Evolutionary conservation across 768 basidiomycete genomes (phyloP), one percentile per base, ranked within the genome.

Genomic region (Brasilioporus rufonigricans): DNA sequence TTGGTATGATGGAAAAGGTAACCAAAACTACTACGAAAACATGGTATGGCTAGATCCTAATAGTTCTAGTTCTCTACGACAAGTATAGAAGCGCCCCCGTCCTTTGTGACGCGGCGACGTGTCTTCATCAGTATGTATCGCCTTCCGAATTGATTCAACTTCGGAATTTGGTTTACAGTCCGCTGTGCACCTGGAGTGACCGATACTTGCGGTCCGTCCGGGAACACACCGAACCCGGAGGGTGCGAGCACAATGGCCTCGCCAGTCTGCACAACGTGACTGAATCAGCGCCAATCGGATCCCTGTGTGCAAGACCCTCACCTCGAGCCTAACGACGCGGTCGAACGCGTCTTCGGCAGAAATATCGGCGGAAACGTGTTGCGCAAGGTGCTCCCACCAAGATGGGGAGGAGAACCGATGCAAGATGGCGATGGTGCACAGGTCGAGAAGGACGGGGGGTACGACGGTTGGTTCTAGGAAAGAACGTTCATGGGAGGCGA

Each of bases 371-470:
- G 85, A 82, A 5, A 89, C 84, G 60, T 89, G 87, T 19, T 83
- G 80, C 1, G 78, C 73, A 1, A 90, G 64, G 59, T 89, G 86
- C 0, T 83, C 77, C 83, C 86, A 87, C 88, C 88, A 89, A 2
- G 84, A 76, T 0, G 85, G 85, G 0, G 89, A 89, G 0, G 87
- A 87, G 65, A 90, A 90, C 1, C 88, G 76, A 58, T 89, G 88
- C 2, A 89, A 59, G n/a, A 90, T 79, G 0, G 81, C 69, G 1
- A 88, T 72, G 1, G 80, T 80, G 50, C 86, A 88, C 1, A 89
- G 73, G 55, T 87, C 87, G 1, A 90, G 71, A 3, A 90, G 68
- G 0, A 84, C 81, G 0, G 85, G 77, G 4, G 87, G 87, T 1
- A 89, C 80, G 5, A 88, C 82, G 0, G 86, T 89, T 0, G 89